Conservation (phyloP, 2,329 filamentous ascomycete genomes). For the Botrytis cinerea region DNA sequence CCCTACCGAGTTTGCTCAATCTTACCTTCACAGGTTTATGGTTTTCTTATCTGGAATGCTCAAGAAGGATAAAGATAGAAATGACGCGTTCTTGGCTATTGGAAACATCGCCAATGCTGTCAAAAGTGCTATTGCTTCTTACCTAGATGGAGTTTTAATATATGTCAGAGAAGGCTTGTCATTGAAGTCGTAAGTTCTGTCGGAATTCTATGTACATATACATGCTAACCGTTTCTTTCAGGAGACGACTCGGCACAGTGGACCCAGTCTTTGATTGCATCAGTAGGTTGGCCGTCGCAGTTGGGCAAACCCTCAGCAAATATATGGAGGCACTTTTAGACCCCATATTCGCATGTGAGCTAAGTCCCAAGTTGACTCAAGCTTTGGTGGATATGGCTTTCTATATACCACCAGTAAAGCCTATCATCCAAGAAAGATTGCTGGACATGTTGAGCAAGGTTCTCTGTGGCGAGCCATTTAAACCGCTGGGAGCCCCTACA, state of each 20-base stretch:
- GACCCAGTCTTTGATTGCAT: slow-evolving; percentile 96
- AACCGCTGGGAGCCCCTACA: slow-evolving; percentile 86
- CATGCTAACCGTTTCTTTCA: slow-evolving; percentile 41
- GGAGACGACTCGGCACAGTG: slow-evolving; percentile 48
- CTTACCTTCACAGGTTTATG: slow-evolving; percentile 95
- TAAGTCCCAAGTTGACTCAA: slow-evolving; percentile 91
- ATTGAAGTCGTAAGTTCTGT: slow-evolving; percentile 65
- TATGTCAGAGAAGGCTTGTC: slow-evolving; percentile 91
- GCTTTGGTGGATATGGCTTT: slow-evolving; percentile 98
- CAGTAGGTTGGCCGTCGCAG: slow-evolving; percentile 91
- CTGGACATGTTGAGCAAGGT: slow-evolving; percentile 95
- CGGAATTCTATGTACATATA: background rate
- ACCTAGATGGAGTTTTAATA: slow-evolving; percentile 89
- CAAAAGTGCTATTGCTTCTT: slow-evolving; percentile 90
- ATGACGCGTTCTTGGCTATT: slow-evolving; percentile 92
- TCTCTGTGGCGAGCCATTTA: slow-evolving; percentile 87
- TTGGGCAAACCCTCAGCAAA: slow-evolving; percentile 95
- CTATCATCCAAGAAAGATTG: slow-evolving; percentile 88
- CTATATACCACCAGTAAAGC: slow-evolving; percentile 93
- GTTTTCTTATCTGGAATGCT: slow-evolving; percentile 90
- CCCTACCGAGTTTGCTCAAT: slow-evolving; percentile 82
- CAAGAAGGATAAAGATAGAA: slow-evolving; percentile 91
- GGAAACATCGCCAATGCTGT: slow-evolving; percentile 96
- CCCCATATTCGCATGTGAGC: slow-evolving; percentile 93
- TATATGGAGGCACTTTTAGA: slow-evolving; percentile 96